These are phyloP conservation scores for Papilionanthe hybrid DNA, from an alignment of 116 monocot species.

Conservation along the genomic window DNA sequence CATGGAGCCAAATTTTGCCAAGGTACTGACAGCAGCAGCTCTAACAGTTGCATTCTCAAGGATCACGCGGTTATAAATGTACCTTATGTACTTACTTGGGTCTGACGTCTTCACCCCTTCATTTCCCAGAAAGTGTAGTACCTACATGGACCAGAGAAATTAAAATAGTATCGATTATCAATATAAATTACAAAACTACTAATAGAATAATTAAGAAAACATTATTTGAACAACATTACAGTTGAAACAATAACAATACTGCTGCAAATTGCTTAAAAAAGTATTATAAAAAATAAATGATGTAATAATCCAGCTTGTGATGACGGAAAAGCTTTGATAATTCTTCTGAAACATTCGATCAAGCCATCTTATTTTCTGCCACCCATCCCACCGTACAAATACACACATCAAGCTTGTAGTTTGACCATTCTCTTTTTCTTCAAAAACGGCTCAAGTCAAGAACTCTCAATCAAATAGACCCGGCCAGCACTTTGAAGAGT, in stretches of 20 bases:
- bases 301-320: background rate
- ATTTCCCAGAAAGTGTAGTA: conserved; percentile 94
- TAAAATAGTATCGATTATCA: background rate
- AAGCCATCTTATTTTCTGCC: background rate
- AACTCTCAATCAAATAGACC: background rate
- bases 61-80: conserved; percentile 95
- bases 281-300: background rate
- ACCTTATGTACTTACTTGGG: conserved; percentile 91
- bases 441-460: background rate
- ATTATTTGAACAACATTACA: background rate
- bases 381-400: background rate
- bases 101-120: conserved; percentile 96
- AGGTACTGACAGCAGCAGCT: conserved; percentile 92
- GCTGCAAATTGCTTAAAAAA: background rate
- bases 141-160: conserved; percentile 34
- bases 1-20: conserved; percentile 95
- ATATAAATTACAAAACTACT: background rate
- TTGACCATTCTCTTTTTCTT: background rate
- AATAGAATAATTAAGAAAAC: background rate
- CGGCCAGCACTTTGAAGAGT: background rate
- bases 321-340: no score
- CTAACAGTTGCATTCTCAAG: conserved; percentile 98
- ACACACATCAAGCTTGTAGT: background rate
- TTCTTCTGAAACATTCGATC: background rate
- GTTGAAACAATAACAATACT: background rate